Evolutionary conservation across 2,329 filamentous ascomycete genomes (phyloP), one percentile per base, ranked within the genome.

Genomic region (Verticillium longisporum): DNA sequence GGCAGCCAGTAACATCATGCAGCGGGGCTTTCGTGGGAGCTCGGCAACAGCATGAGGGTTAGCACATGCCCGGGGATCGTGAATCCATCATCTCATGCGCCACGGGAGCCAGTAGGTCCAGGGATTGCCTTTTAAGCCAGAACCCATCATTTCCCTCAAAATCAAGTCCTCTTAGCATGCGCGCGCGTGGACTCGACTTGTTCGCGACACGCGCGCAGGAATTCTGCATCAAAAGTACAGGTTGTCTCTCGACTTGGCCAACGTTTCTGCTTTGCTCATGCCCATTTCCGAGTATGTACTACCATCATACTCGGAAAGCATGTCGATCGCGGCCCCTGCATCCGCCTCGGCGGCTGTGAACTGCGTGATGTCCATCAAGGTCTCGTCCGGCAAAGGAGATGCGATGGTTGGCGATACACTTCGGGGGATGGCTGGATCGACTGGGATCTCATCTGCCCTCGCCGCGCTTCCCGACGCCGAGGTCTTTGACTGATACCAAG

Each of bases 401-500:
- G 61, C 56, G 5, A 59, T 57, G 5, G 33, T 36, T 3, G 60
- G 57, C 1, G 45, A 53, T 9, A 10, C 45, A 9, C 45, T 18
- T 26, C 3, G 9, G 7, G 18, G n/a, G 59, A 41, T 0, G 53
- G 61, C 21, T 56, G 60, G 1, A 62, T 56, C n/a, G 57, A 18
- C 15, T 53, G 57, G 14, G 60, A 59, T 18, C 56, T 62, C 5
- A 53, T 32, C 6, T 41, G 62, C 62, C 14, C 36, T 9, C 9
- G 6, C 21, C 6, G 18, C n/a, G n/a, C 61, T 53, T 11, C 33
- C 37, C 0, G 34, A 32, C 21, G 57, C 62, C 11, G 53, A 21
- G 2, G 18, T 3, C 18, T 53, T 53, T 21, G 18, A 11, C 18
- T 53, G 45, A 53, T 53, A 70, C 71, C 71, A 73, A 2, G 31